These are phyloP conservation scores for Kwoniella dejecticola DNA, from an alignment of 768 basidiomycete species.

Conservation along the genomic window DNA sequence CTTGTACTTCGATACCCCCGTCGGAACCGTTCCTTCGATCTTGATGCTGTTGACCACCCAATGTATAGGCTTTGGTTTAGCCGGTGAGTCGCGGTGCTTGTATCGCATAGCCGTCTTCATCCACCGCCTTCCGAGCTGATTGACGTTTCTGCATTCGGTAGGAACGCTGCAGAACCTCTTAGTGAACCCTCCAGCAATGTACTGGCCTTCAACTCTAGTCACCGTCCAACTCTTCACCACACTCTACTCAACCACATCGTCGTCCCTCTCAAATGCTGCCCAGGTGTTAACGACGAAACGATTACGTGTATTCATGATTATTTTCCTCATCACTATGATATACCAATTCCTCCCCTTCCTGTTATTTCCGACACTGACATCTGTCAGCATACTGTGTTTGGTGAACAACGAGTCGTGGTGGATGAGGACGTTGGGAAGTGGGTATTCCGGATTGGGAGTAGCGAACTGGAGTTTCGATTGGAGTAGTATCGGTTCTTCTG, in stretches of 20 bases:
- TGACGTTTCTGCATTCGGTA: conserved; percentile 1
- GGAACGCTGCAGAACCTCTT: conserved; percentile 54
- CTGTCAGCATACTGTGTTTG: conserved; percentile 52
- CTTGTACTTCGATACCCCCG: conserved; percentile 53
- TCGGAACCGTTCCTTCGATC: conserved; percentile 46
- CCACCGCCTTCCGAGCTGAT: background rate
- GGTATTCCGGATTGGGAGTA: conserved; percentile 53
- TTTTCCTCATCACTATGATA: conserved; percentile 33
- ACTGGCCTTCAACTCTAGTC: conserved; percentile 54
- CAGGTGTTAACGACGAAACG: conserved; percentile 29
- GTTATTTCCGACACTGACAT: conserved; percentile 54
- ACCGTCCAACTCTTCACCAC: conserved; percentile 55
- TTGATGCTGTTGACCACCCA: conserved; percentile 55
- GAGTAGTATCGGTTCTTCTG: conserved; percentile 50
- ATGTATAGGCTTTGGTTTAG: conserved; percentile 55
- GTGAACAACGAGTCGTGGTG: conserved; percentile 46
- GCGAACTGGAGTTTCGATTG: conserved; percentile 55
- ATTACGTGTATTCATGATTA: conserved; percentile 37
- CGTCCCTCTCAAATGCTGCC: conserved; percentile 17
- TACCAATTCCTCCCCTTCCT: conserved; percentile 55
- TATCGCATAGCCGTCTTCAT: too few relatives aligned
- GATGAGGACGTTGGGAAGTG: conserved; percentile 51
- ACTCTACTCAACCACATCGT: conserved; percentile 42
- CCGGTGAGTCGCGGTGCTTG: too few relatives aligned
- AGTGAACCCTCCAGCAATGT: conserved; percentile 52